A percentile compares a stretch with the other conserved stretches of the same genome.
These are phyloP conservation scores for Salix brachista DNA, from an alignment of 345 rosid genomes.

Conservation along the genomic window DNA sequence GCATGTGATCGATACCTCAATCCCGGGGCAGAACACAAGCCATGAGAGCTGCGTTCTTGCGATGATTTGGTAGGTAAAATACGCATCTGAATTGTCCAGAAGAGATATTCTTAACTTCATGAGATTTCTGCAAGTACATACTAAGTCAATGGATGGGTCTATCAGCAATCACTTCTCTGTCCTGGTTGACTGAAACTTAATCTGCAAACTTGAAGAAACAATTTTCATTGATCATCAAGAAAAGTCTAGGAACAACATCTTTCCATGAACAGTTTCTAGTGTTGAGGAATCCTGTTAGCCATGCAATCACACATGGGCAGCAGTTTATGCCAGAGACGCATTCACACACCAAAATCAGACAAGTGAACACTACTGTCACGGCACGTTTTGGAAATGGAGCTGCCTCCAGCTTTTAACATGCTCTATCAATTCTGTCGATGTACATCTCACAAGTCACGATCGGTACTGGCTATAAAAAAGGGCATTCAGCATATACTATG, in stretches of 20 bases:
- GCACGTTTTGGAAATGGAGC: background rate
- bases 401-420: background rate
- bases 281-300: background rate
- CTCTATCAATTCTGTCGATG: background rate
- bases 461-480: background rate
- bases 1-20: background rate
- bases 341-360: background rate
- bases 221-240: background rate
- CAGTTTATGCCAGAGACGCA: background rate
- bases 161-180: background rate
- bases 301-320: background rate
- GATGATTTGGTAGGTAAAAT: background rate
- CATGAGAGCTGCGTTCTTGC: background rate
- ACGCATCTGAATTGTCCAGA: background rate
- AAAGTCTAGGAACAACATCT: background rate
- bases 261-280: background rate
- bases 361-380: background rate
- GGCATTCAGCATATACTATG: background rate
- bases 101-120: background rate
- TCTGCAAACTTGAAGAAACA: background rate
- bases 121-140: background rate
- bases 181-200: background rate
- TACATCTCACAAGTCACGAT: background rate
- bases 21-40: background rate
- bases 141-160: too few relatives aligned